Evolutionary conservation across 2,329 filamentous ascomycete species (phyloP).

Genomic region (Pseudocercospora fijiensis): DNA sequence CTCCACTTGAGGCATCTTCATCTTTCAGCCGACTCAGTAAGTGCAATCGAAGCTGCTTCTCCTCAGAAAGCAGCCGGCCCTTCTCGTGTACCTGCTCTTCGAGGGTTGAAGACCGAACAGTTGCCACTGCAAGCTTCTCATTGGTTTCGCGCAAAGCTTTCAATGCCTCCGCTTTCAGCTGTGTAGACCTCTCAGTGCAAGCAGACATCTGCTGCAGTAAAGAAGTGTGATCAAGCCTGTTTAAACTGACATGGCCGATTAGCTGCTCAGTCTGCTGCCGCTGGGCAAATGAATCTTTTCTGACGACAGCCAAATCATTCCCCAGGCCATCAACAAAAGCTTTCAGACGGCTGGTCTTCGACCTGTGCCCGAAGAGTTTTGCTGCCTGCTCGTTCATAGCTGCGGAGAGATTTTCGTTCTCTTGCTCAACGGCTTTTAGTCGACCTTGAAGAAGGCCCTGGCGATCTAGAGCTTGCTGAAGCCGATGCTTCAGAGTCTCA

Average conservation of each 20-base stretch:
- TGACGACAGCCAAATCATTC: constrained; percentile 26
- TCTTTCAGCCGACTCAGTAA: constrained; percentile 27
- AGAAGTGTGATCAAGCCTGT: constrained; percentile 11
- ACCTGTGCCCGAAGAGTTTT: constrained; percentile 15
- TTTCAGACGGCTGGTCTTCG: constrained; percentile 25
- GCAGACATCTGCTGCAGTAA: constrained; percentile 20
- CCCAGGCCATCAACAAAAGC: constrained; percentile 29
- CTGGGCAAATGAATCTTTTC: constrained; percentile 16
- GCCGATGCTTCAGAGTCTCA: not conserved
- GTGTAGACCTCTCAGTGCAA: constrained; percentile 18
- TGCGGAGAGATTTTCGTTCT: constrained; percentile 16
- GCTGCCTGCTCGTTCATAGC: constrained; percentile 18
- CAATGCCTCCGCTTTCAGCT: constrained; percentile 24
- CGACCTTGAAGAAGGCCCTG: constrained; percentile 8
- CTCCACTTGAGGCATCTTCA: constrained; percentile 10
- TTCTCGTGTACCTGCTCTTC: constrained; percentile 27
- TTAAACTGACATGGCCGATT: constrained; percentile 11
- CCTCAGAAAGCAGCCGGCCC: constrained; percentile 25
- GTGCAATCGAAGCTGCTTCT: constrained; percentile 27
- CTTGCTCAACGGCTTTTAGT: constrained; percentile 10
- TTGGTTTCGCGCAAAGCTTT: constrained; percentile 21
- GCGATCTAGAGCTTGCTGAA: not conserved
- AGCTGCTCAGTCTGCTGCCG: constrained; percentile 18
- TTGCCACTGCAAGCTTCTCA: constrained; percentile 20
- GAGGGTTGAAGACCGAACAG: constrained; percentile 20